These are phyloP conservation scores for Ramaria sp. DNA, from an alignment of 768 basidiomycete genomes.

Conservation along the genomic window DNA sequence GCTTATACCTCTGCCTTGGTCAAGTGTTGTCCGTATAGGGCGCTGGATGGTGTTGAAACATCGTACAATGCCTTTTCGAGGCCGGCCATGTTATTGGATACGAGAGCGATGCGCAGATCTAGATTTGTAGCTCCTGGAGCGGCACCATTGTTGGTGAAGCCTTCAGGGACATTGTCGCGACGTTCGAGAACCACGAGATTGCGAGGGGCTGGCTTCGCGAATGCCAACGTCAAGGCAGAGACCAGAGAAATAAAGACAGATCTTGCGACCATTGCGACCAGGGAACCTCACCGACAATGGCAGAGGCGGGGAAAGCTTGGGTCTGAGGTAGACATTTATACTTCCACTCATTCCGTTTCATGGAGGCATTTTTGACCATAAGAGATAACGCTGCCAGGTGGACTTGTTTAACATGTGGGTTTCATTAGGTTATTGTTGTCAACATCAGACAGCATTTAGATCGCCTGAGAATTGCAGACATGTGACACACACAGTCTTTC, in stretches of 20 bases:
- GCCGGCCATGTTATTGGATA: constrained; percentile 36
- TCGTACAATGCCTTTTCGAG: constrained; percentile 44
- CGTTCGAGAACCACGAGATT: constrained; percentile 1
- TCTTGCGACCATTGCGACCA: not conserved
- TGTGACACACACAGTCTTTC: too few relatives aligned
- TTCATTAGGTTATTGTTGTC: too few relatives aligned
- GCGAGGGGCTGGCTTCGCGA: not conserved
- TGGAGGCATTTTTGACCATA: too few relatives aligned
- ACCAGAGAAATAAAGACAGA: not conserved
- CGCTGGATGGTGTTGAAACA: constrained; percentile 21
- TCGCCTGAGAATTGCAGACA: too few relatives aligned
- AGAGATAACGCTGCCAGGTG: too few relatives aligned
- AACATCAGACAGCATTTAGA: too few relatives aligned
- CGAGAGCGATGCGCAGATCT: constrained; percentile 35
- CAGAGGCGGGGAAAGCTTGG: too few relatives aligned
- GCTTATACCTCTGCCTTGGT: constrained; percentile 18
- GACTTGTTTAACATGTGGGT: too few relatives aligned
- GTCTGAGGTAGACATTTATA: too few relatives aligned
- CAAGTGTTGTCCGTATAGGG: constrained; percentile 15
- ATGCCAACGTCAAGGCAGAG: not conserved
- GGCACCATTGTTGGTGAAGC: constrained; percentile 7
- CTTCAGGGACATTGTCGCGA: not conserved
- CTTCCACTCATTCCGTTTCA: too few relatives aligned
- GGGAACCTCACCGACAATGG: too few relatives aligned
- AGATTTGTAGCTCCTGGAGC: constrained; percentile 14